A percentile compares a stretch with the other conserved stretches of the same genome.
phyloP scores from a whole-genome alignment of 2,329 filamentous ascomycete species.

The Cercospora citrullina region DNA sequence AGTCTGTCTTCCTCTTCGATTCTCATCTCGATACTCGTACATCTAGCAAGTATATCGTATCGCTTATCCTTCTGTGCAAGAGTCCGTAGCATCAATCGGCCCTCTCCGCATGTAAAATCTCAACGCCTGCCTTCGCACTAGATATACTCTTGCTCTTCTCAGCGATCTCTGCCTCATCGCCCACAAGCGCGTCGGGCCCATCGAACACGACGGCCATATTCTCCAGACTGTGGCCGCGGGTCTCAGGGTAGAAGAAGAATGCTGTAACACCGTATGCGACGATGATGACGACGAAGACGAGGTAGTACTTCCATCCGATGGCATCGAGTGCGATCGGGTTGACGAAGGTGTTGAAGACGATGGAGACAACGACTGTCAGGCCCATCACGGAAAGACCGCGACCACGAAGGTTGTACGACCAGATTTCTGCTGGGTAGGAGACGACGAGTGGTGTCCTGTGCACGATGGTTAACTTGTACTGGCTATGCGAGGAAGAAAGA shows the following conservation, averaged over 20 bases:
- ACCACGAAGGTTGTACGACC: slow-evolving; percentile 36
- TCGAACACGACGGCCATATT: slow-evolving; percentile 49
- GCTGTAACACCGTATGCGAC: slow-evolving; percentile 28
- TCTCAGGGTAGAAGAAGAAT: slow-evolving; percentile 24
- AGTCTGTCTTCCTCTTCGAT: neutral
- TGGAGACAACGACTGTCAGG: slow-evolving; percentile 24
- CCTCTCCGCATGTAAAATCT: slow-evolving; percentile 17
- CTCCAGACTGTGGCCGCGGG: slow-evolving; percentile 39
- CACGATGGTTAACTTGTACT: slow-evolving; percentile 1
- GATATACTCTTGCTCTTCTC: slow-evolving; percentile 21
- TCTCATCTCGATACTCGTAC: neutral
- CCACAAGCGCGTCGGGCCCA: slow-evolving; percentile 24
- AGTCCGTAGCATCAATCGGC: neutral
- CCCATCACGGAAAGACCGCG: slow-evolving; percentile 32
- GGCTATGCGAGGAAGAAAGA: neutral
- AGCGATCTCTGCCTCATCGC: slow-evolving; percentile 16
- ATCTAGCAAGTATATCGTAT: neutral
- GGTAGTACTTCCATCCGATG: slow-evolving; percentile 48
- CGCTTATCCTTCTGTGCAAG: neutral
- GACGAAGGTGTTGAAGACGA: slow-evolving; percentile 42
- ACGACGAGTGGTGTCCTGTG: slow-evolving; percentile 35
- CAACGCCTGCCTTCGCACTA: slow-evolving; percentile 16
- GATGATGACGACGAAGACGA: slow-evolving; percentile 44
- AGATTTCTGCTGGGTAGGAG: slow-evolving; percentile 41
- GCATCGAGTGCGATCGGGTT: slow-evolving; percentile 46